Evolutionary conservation across 345 rosid genomes (phyloP), one percentile per base, ranked within the genome.

Genomic region (Psidium guajava): DNA sequence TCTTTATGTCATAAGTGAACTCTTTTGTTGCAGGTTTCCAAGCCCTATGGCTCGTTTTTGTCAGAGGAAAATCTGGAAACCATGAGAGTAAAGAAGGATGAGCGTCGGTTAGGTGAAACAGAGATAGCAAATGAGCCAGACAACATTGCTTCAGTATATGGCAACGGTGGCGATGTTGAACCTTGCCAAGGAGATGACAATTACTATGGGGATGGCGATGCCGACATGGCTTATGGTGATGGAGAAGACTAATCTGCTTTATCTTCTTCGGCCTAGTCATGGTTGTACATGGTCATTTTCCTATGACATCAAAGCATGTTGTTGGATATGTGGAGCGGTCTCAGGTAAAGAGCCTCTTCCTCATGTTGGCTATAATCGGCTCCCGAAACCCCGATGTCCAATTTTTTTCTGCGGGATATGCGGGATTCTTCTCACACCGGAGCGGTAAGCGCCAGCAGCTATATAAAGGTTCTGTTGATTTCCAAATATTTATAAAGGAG

Each of bases 11-110:
- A 0, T 6, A 2, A 69, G 25, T 36, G 21, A 69, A 69, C 6
- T 51, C 27, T 83, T 42, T 25, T 81, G 58, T 88, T 83, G 89
- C 90, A 96, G 99, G 98, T 96, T 8, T 89, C 93, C 22, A 97
- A 96, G 92, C 98, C 99, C 7, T 90, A 92, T 81, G 57, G 84
- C 59, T 86, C 92, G 10, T 93, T 93, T 91, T 94, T 96, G 86
- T 90, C 87, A 56, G 96, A 96, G 6, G 90, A 90, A 86, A 92
- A 90, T 88, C 83, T 95, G 87, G 93, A 92, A 80, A 87, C 87
- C 10, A 89, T 93, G 93, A 92, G 83, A 86, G 88, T 75, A 44
- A 86, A 69, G 47, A 58, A 55, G 73, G 86, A 27, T 11, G 85
- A 54, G 18, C 44, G 47, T 10, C 59, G 84, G 21, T 84, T 61